Evolutionary conservation across 2,329 filamentous ascomycete genomes (phyloP), one percentile per base, ranked within the genome.

Genomic region (Phialophora macrospora): DNA sequence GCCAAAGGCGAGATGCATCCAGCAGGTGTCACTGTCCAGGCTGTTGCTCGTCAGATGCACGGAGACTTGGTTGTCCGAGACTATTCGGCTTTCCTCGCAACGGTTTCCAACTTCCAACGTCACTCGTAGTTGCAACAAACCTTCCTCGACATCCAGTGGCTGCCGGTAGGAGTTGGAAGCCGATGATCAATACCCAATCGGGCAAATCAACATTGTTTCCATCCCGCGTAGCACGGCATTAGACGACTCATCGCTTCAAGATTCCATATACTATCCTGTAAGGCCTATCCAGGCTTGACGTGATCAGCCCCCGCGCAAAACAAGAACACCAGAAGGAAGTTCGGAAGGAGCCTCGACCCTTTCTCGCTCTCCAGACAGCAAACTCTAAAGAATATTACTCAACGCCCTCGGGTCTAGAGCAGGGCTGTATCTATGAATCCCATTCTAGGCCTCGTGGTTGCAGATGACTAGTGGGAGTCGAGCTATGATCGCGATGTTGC

Each of bases 211-310:
- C 11, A 52, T 11, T 9, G 32, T 52, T 20, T 32, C n/a, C 20
- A 60, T 49, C 58, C 58, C 58, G 51, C 58, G 58, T 60, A 51
- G 26, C 58, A 60, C 48, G 58, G 58, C 58, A 28, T 52, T 30
- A 28, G 48, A 26, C 17, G 56, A 59, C 20, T 51, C 30, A 17
- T n/a, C 41, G 44, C 20, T 32, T 24, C n/a, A 22, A 44, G 6
- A 44, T 32, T 59, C 56, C 41, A 22, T 24, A 49, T 20, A 28
- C n/a, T 20, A 34, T 34, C 20, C 22, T 24, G 6, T 49, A 7
- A 49, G 56, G 56, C 44, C 41, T 41, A 14, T 17, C 14, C 20
- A 26, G 9, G 4, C 22, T 51, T 51, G 48, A 51, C 9, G 20
- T 12, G 38, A 44, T 20, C 2, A 6, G 38, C 2, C 38, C 14